phyloP scores from a whole-genome alignment of 2,329 filamentous ascomycete genomes.

The Sporothrix curviconia region DNA sequence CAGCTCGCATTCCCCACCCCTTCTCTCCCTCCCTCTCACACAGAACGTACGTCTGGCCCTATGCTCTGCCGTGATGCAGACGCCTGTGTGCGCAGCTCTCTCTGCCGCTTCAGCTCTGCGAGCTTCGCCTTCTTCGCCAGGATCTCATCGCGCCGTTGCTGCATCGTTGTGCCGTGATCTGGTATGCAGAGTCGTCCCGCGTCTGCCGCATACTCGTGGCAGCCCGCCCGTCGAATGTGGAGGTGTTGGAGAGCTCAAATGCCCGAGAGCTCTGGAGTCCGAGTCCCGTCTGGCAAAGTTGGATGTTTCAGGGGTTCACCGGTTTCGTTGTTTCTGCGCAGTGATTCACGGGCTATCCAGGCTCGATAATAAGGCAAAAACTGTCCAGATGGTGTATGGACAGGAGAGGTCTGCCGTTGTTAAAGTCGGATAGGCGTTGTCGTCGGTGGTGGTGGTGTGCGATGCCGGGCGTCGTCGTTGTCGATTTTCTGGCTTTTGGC shows the following conservation, averaged over 20 bases:
- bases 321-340: no score
- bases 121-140: conserved; percentile 95
- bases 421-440: not conserved
- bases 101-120: conserved; percentile 87
- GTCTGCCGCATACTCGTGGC: conserved; percentile 42
- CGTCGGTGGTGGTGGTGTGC: not conserved
- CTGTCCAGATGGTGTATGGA: no score
- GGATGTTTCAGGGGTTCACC: no score
- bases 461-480: not conserved
- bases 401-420: no score
- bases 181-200: not conserved
- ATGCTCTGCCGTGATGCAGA: conserved; percentile 61
- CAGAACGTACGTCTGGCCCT: conserved; percentile 58
- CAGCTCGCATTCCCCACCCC: no score
- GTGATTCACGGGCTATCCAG: no score
- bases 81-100: conserved; percentile 75
- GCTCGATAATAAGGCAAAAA: no score
- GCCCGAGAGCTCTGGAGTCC: not conserved
- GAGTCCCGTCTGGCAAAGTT: not conserved
- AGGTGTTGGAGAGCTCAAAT: not conserved
- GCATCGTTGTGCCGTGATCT: conserved; percentile 40
- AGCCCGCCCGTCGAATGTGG: conserved; percentile 13
- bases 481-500: conserved; percentile 3
- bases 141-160: conserved; percentile 91
- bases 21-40: no score